phyloP scores from a whole-genome alignment of 306 rosid genomes.

The Cicer cuneatum region DNA sequence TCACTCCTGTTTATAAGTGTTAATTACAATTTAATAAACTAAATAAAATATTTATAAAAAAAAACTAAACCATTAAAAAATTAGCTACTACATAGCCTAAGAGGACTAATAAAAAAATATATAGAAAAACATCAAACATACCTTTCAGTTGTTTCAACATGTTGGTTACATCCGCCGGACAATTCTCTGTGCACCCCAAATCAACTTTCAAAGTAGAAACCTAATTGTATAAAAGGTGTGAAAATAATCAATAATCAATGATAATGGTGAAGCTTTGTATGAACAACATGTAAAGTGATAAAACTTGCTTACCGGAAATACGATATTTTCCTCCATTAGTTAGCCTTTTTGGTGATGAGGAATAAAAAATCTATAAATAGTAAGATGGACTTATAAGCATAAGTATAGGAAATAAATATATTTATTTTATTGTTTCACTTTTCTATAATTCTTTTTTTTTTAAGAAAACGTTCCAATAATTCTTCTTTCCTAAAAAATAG shows the following conservation, averaged over 20 bases:
- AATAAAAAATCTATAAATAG: too few species aligned
- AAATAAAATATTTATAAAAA: neutral
- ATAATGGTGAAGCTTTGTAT: neutral
- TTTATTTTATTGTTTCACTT: too few species aligned
- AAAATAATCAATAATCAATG: too few species aligned
- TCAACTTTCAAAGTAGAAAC: conserved; percentile 40
- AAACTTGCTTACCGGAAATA: neutral
- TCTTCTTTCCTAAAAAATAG: too few species aligned
- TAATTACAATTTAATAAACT: neutral
- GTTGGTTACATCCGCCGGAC: conserved; percentile 27
- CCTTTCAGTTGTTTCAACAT: conserved; percentile 33
- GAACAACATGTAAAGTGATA: neutral
- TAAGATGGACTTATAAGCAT: too few species aligned
- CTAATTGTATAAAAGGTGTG: neutral
- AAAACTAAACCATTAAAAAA: neutral
- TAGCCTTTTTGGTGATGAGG: too few species aligned
- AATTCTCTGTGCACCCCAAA: conserved; percentile 27
- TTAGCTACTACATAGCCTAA: neutral
- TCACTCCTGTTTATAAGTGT: conserved; percentile 35
- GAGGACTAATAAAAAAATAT: too few species aligned
- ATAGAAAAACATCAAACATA: neutral
- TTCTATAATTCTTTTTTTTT: too few species aligned
- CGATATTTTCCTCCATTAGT: neutral
- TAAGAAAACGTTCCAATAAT: too few species aligned
- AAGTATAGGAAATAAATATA: too few species aligned